A percentile compares a stretch with the other conserved stretches of the same genome.
phyloP scores from a whole-genome alignment of 2,329 filamentous ascomycete genomes.

The Aspergillus felis region DNA sequence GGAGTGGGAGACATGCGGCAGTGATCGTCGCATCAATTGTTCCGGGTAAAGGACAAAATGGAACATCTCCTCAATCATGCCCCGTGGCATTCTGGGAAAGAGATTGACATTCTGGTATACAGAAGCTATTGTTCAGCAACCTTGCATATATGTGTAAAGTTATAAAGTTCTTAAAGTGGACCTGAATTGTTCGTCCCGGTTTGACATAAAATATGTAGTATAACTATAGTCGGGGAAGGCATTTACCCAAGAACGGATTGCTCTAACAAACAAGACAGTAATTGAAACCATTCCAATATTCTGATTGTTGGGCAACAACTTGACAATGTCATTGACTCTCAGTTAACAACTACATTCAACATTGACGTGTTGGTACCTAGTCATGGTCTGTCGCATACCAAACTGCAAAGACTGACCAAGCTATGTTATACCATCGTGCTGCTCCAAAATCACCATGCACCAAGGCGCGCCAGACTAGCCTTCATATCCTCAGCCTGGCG shows the following conservation, averaged over 20 bases:
- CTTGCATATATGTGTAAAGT: background rate
- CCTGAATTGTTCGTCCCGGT: background rate
- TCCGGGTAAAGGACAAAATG: background rate
- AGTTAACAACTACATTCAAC: no score
- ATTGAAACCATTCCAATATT: background rate
- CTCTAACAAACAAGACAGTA: background rate
- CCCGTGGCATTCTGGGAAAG: background rate
- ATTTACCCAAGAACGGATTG: background rate
- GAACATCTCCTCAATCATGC: background rate
- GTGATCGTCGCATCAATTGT: background rate
- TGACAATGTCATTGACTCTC: no score
- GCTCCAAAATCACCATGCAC: constrained; percentile 19
- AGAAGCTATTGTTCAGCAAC: background rate
- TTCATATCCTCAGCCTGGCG: constrained; percentile 31
- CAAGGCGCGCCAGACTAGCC: constrained; percentile 13
- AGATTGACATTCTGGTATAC: background rate
- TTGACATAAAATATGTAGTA: no score
- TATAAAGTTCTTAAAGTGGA: background rate
- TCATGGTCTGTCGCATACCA: no score
- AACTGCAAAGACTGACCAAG: no score
- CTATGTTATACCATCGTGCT: no score
- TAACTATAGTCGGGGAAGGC: no score
- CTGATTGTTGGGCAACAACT: no score
- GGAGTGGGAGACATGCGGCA: background rate
- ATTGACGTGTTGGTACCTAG: no score